These are phyloP conservation scores for Aspergillus baeticus DNA, from an alignment of 495 filamentous ascomycete genomes.

Conservation along the genomic window DNA sequence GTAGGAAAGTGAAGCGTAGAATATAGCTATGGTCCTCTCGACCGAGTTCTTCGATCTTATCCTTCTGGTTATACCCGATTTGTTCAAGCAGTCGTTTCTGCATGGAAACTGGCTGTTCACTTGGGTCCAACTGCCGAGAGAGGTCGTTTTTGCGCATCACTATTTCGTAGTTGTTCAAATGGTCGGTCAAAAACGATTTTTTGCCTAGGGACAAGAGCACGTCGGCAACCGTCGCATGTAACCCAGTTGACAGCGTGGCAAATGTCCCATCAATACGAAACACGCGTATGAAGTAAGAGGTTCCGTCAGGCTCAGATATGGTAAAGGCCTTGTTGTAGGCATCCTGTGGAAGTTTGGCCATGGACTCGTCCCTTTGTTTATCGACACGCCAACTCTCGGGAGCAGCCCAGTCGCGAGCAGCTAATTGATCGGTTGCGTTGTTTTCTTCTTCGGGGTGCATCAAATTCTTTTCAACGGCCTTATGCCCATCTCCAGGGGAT, in stretches of 20 bases:
- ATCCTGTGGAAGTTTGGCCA: conserved; percentile 56
- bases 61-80: conserved; percentile 83
- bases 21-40: conserved; percentile 97
- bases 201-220: conserved; percentile 80
- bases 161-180: conserved; percentile 90
- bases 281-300: conserved; percentile 87
- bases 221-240: conserved; percentile 82
- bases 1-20: conserved; percentile 91
- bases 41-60: conserved; percentile 91
- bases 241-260: conserved; percentile 75
- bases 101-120: conserved; percentile 83
- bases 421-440: conserved; percentile 23
- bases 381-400: conserved; percentile 93
- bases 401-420: conserved; percentile 69
- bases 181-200: conserved; percentile 88
- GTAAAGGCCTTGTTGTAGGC: conserved; percentile 44
- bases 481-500: conserved; percentile 36
- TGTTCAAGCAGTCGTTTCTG: conserved; percentile 92
- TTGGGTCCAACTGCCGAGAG: conserved; percentile 72
- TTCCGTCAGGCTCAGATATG: conserved; percentile 61
- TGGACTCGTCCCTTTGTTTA: conserved; percentile 63
- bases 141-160: conserved; percentile 91
- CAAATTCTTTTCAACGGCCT: conserved; percentile 50
- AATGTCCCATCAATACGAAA: conserved; percentile 94
- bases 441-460: conserved; percentile 42